Evolutionary conservation across 208 protist genomes (phyloP).

Genomic region (Wallacemonas sp.): DNA sequence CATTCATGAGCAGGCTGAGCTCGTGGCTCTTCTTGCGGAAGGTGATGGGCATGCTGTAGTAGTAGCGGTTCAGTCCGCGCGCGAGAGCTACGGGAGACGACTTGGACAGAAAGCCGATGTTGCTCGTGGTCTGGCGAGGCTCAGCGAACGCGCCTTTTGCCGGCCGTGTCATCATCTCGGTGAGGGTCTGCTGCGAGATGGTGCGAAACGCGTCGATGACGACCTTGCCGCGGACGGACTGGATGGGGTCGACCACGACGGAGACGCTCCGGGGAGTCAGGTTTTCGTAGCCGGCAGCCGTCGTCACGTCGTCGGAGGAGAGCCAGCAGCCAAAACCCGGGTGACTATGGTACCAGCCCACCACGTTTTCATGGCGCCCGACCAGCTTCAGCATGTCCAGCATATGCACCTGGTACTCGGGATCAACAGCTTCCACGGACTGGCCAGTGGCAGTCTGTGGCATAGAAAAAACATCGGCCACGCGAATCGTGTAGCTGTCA

Average conservation of each 20-base stretch:
- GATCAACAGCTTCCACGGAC: constrained; percentile 99
- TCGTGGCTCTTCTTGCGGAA: constrained; percentile 99
- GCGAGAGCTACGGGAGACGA: constrained; percentile 97
- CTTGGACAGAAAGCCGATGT: constrained; percentile 98
- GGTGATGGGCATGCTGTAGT: constrained; percentile 99
- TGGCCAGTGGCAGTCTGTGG: constrained; percentile 98
- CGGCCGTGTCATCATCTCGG: constrained; percentile 67
- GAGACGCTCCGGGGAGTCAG: constrained; percentile 98
- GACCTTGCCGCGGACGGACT: constrained; percentile 99
- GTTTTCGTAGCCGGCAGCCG: constrained; percentile 97
- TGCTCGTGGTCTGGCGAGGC: constrained; percentile 99
- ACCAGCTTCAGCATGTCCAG: constrained; percentile 99
- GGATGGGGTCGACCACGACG: constrained; percentile 99
- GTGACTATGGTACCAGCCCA: constrained; percentile 99
- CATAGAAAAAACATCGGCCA: constrained; percentile 99
- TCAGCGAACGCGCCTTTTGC: constrained; percentile 63
- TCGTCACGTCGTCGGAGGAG: constrained; percentile 99
- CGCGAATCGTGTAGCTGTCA: constrained; percentile 99
- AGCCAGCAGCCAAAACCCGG: constrained; percentile 99
- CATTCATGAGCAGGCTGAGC: constrained; percentile 99
- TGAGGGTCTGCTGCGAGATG: constrained; percentile 90
- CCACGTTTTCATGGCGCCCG: constrained; percentile 98
- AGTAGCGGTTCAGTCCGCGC: constrained; percentile 98
- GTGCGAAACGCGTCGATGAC: constrained; percentile 99
- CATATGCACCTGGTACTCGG: constrained; percentile 99